Evolutionary conservation across 2,329 filamentous ascomycete species (phyloP), one percentile per base, ranked within the genome.

Genomic region (Xylariaceae sp.): DNA sequence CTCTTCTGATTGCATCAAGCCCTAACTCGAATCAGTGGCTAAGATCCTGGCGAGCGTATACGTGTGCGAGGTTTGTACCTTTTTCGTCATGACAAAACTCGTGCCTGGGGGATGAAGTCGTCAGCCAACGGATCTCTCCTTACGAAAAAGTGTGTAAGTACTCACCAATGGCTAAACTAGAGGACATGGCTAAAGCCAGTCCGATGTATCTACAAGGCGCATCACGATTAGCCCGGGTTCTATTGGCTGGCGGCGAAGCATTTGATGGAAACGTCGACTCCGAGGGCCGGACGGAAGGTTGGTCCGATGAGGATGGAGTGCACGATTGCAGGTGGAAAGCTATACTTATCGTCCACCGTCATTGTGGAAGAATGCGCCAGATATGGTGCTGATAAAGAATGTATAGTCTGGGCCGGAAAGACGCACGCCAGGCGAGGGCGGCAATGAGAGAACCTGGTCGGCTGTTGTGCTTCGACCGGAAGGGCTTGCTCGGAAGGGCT

Each of bases 31-130:
- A 40, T 47, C 50, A 44, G 54, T 52, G 6, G 31, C 19, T 7
- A 18, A 12, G 5, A 19, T 9, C 19, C 9, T 21, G 17, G 29
- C 24, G 15, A 36, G 32, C 15, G 6, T 16, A 9, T 19, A 35
- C n/a, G 21, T 28, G 14, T 24, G 15, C 38, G 19, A 42, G 35
- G 29, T 23, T 61, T 67, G 63, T 69, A 92, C 86, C 77, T 96
- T 97, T 70, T 98, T 98, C 33, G 94, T 98, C 57, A 98, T 96
- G 53, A 98, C 90, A 65, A 98, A 98, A 75, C 89, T 95, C 36
- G 87, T 88, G 59, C 88, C 88, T 92, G 54, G 30, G n/a, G 31
- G 29, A 42, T 27, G 28, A 31, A 38, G 33, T 37, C 36, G 35
- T 50, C 36, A 53, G 46, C 12, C 35, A 17, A n/a, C n/a, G n/a